Evolutionary conservation across 495 filamentous ascomycete species (phyloP).

Genomic region (Amniculicola lignicola): DNA sequence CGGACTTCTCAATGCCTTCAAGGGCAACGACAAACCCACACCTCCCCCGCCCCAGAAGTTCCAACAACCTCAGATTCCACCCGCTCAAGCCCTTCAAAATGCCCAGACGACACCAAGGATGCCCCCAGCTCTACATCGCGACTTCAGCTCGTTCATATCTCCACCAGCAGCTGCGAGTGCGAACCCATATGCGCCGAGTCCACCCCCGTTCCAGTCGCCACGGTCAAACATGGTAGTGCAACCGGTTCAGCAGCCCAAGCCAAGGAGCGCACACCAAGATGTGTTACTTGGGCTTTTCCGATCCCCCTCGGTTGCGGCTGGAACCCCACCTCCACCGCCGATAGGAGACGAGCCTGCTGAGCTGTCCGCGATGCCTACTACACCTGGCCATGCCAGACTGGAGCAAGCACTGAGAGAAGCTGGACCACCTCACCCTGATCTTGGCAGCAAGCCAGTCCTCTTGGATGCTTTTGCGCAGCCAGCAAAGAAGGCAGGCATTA

Average conservation of each 20-base stretch:
- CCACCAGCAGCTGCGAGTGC: slow-evolving; percentile 2
- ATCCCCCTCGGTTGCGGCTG: slow-evolving; percentile 23
- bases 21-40: slow-evolving; percentile 44
- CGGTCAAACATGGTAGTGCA: slow-evolving; percentile 13
- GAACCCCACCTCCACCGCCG: slow-evolving; percentile 14
- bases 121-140: background rate
- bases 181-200: slow-evolving; percentile 14
- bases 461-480: slow-evolving; percentile 4
- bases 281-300: slow-evolving; percentile 39
- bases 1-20: slow-evolving; percentile 41
- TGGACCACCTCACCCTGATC: slow-evolving; percentile 5
- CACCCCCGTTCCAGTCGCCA: slow-evolving; percentile 20
- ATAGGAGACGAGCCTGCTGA: slow-evolving; percentile 15
- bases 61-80: slow-evolving; percentile 10
- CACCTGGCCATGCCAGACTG: slow-evolving; percentile 13
- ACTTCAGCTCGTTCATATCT: slow-evolving; percentile 1
- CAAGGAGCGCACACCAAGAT: slow-evolving; percentile 37
- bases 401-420: background rate
- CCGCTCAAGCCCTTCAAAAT: too few relatives aligned
- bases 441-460: slow-evolving; percentile 7
- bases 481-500: slow-evolving; percentile 19
- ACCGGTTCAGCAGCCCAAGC: slow-evolving; percentile 24
- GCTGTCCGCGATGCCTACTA: slow-evolving; percentile 30
- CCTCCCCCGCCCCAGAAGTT: slow-evolving; percentile 29
- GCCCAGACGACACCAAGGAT: slow-evolving; percentile 10